Evolutionary conservation across 2,329 filamentous ascomycete genomes (phyloP).

Genomic region (Verticillium nubilum): DNA sequence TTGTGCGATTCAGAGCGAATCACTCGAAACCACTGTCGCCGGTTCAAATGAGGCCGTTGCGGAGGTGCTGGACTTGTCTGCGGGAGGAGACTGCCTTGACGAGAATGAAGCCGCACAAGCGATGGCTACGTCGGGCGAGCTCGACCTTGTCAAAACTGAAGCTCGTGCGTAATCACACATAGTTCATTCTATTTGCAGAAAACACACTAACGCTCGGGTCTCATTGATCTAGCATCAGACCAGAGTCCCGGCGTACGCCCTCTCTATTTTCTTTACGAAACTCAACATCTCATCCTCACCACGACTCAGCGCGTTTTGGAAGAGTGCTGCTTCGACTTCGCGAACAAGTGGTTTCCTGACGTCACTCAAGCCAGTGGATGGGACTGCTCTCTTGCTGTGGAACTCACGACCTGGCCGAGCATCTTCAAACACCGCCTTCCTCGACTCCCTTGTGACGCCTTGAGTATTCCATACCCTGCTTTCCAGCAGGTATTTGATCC

Average conservation of each 20-base stretch:
- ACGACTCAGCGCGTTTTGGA: slow-evolving; percentile 28
- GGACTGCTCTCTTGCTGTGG: slow-evolving; percentile 26
- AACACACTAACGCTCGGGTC: no score
- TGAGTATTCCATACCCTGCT: slow-evolving; percentile 4
- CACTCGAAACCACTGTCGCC: slow-evolving; percentile 21
- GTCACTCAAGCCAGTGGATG: slow-evolving; percentile 21
- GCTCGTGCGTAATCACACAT: no score
- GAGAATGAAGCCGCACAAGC: neutral
- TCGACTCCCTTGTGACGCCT: slow-evolving; percentile 17
- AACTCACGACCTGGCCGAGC: slow-evolving; percentile 28
- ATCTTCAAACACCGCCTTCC: slow-evolving; percentile 15
- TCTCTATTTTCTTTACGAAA: slow-evolving; percentile 24
- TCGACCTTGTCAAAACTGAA: neutral
- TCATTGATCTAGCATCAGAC: no score
- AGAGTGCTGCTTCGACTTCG: slow-evolving; percentile 32
- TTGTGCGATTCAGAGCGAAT: slow-evolving; percentile 19
- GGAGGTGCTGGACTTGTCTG: slow-evolving; percentile 14
- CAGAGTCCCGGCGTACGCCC: slow-evolving; percentile 21
- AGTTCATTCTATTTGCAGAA: no score
- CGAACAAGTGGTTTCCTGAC: slow-evolving; percentile 22
- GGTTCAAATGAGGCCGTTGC: slow-evolving; percentile 20
- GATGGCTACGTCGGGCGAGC: neutral
- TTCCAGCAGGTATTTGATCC: slow-evolving; percentile 17
- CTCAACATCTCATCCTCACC: slow-evolving; percentile 29
- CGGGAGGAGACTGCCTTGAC: neutral